Base-by-base conservation (phyloP, 129 eudicot genomes). In the Flaveria robusta region DNA sequence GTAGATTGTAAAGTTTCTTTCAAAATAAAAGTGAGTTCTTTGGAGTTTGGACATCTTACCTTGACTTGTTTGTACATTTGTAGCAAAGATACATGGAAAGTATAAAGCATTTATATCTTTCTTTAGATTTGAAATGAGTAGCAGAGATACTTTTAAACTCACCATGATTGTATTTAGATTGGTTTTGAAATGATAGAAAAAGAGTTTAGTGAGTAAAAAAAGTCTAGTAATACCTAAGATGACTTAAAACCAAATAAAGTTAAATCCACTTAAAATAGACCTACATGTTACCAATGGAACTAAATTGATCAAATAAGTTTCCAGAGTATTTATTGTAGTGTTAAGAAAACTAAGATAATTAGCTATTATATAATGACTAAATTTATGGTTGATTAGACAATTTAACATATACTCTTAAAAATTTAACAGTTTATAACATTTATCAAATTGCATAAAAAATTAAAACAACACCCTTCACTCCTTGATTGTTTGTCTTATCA, bases 1-100 rank as follows among this genome's bases (percentile, higher is more conserved):
- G 64, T 73, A 72, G 50, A 66, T 80, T 80, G 72, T 70, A 51
- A 79, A 80, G 79, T 12, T 20, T 26, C 29, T 63, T 62, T 19
- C 64, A 29, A 3, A 65, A 54, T 52, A 66, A 73, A 51, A 41
- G 10, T 9, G 39, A 71, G 72, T 37, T 78, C 7, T 34, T 34
- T 34, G 39, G 39, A 34, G 39, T 34, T 34, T 15, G 13, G 27
- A 37, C 20, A 10, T 10, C n/a, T 47, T 52, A 20, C 51, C 56
- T 66, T 50, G 24, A 20, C 43, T 50, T 66, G 67, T 66, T 64
- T 52, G 20, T 27, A 46, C 51, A 59, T 72, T 31, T 54, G 76
- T 2, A 69, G 59, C 73, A 68, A 24, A 45, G 31, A 22, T 45
- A 45, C 46, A 22, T n/a, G 9, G 34, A 41, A 11, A 12, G 45